Evolutionary conservation across 129 eudicot species (phyloP).

Genomic region (Centaurea solstitialis): DNA sequence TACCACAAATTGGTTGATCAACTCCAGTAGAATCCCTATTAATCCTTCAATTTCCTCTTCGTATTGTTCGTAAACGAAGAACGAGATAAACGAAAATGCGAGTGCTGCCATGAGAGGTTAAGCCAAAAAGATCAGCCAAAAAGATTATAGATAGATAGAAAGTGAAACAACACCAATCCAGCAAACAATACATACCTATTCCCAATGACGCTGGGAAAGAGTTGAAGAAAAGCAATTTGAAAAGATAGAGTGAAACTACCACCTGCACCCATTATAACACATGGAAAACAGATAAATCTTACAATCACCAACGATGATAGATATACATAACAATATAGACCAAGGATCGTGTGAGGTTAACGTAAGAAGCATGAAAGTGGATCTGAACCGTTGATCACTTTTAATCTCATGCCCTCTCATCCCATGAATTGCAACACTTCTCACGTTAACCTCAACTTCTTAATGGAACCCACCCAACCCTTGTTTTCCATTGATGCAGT

Average conservation of each 20-base stretch:
- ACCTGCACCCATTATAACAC: conserved; percentile 42
- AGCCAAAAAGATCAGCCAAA: conserved; percentile 3
- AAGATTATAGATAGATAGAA: neutral
- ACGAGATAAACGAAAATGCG: conserved; percentile 60
- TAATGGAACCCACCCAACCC: no score
- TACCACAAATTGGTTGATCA: conserved; percentile 7
- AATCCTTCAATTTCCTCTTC: conserved; percentile 72
- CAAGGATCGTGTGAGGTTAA: no score
- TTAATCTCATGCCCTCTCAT: no score
- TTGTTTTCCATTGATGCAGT: no score
- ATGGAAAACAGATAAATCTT: neutral
- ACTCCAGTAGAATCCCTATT: conserved; percentile 22
- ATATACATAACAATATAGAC: neutral
- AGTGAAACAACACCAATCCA: neutral
- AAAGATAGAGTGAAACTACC: conserved; percentile 43
- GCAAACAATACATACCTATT: conserved; percentile 48
- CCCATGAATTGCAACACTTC: no score
- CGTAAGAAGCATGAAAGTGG: no score
- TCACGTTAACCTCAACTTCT: no score
- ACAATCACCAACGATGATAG: neutral
- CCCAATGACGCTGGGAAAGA: conserved; percentile 62
- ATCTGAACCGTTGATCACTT: no score
- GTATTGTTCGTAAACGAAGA: conserved; percentile 80
- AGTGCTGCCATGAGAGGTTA: conserved; percentile 53
- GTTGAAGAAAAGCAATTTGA: conserved; percentile 51